A percentile compares a stretch with the other conserved stretches of the same genome.
phyloP scores from a whole-genome alignment of 225 moss, liverwort and hornwort genomes.

The Bryoerythrophyllum caledonicum region DNA sequence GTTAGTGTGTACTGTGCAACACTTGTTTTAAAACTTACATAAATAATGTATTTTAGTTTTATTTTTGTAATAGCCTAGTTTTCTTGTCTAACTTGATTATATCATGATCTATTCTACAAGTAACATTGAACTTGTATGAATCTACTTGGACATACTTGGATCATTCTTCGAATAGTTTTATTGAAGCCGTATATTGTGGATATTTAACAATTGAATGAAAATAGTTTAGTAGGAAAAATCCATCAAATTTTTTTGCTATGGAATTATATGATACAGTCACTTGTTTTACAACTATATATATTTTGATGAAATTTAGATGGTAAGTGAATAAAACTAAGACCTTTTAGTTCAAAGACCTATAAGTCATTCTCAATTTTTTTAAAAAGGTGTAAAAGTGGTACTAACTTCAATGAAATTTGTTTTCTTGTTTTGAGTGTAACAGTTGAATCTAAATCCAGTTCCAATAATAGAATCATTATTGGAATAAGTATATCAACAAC shows the following conservation, averaged over 20 bases:
- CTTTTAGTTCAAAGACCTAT: too few species aligned
- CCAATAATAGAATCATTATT: background rate
- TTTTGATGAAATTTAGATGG: too few species aligned
- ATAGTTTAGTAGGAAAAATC: too few species aligned
- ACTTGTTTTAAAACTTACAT: background rate
- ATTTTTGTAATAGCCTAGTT: background rate
- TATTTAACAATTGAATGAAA: too few species aligned
- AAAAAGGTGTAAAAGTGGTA: background rate
- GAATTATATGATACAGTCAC: too few species aligned
- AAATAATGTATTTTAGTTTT: too few species aligned
- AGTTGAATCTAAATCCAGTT: background rate
- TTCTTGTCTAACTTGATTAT: background rate
- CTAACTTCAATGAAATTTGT: background rate
- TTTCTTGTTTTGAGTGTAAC: background rate
- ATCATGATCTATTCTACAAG: background rate
- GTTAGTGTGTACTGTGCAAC: background rate
- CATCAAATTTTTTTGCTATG: too few species aligned
- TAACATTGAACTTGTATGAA: background rate
- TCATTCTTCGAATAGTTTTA: background rate
- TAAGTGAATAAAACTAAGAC: too few species aligned
- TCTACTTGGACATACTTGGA: background rate
- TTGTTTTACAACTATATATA: too few species aligned
- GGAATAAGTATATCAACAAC: background rate
- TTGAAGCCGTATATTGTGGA: background rate
- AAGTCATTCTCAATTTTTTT: accelerated